Conservation (phyloP, 83 land plant genomes). For the Picea mariana region DNA sequence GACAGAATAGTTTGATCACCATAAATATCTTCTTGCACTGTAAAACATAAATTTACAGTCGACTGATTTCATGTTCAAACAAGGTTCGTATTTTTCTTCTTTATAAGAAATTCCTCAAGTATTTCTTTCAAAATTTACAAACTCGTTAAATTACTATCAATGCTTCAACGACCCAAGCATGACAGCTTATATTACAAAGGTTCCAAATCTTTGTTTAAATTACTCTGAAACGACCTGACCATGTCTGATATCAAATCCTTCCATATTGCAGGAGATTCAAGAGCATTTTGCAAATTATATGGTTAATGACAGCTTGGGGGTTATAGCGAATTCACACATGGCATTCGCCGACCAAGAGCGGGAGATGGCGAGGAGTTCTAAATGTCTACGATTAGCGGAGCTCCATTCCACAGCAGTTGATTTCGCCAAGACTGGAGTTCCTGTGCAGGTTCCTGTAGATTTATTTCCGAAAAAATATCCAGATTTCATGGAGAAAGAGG, state of each 20-base stretch:
- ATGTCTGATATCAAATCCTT: not conserved
- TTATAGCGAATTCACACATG: conserved; percentile 84
- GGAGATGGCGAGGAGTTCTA: conserved; percentile 50
- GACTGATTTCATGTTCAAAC: no score
- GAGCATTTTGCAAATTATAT: conserved; percentile 82
- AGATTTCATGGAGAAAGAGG: conserved; percentile 93
- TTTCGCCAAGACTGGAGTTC: conserved; percentile 92
- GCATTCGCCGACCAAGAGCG: conserved; percentile 76
- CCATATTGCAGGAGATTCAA: conserved; percentile 53
- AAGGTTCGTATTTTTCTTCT: no score
- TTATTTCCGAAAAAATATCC: conserved; percentile 67
- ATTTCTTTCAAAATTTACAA: no score
- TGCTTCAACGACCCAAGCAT: no score
- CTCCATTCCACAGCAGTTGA: conserved; percentile 90
- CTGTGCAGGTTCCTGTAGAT: conserved; percentile 68
- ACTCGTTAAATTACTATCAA: no score
- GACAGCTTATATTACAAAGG: no score
- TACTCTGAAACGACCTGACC: no score
- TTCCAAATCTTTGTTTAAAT: no score
- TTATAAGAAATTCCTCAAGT: no score
- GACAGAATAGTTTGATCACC: no score
- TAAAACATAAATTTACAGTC: no score
- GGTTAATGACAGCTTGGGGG: conserved; percentile 81
- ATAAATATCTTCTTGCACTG: no score
- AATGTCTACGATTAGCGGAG: conserved; percentile 71